phyloP scores from a whole-genome alignment of 495 filamentous ascomycete genomes.

The Elasticomyces elasticus region DNA sequence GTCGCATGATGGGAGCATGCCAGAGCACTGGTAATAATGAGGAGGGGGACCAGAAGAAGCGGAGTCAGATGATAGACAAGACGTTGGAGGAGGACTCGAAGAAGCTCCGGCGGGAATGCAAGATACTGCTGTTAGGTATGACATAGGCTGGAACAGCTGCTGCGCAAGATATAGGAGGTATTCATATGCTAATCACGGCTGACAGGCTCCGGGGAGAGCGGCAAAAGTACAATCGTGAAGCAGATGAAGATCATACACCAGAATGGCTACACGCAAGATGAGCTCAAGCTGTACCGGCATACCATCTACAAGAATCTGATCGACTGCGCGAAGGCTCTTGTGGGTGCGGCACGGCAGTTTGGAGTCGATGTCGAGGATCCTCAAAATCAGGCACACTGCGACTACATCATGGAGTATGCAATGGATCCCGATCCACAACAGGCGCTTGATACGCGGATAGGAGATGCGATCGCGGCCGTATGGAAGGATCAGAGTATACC shows the following conservation, averaged over 20 bases:
- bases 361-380: slow-evolving; percentile 60
- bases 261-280: slow-evolving; percentile 87
- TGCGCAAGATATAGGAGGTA: neutral
- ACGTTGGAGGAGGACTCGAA: slow-evolving; percentile 86
- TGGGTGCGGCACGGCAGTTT: slow-evolving; percentile 81
- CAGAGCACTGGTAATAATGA: slow-evolving; percentile 68
- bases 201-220: slow-evolving; percentile 94
- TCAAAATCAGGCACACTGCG: slow-evolving; percentile 62
- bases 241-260: slow-evolving; percentile 99
- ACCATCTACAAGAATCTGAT: slow-evolving; percentile 97
- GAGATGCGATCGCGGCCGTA: slow-evolving; percentile 69
- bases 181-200: slow-evolving; percentile 14
- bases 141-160: too few relatives aligned
- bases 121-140: slow-evolving; percentile 89
- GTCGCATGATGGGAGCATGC: slow-evolving; percentile 72
- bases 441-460: slow-evolving; percentile 66
- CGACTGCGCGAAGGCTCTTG: slow-evolving; percentile 88
- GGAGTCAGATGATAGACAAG: slow-evolving; percentile 86
- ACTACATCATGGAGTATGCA: slow-evolving; percentile 76
- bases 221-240: slow-evolving; percentile 97
- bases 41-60: slow-evolving; percentile 83
- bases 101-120: slow-evolving; percentile 89
- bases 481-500: slow-evolving; percentile 86
- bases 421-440: slow-evolving; percentile 82
- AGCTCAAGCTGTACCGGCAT: slow-evolving; percentile 81